Percentiles rank a stretch among this genome's conserved stretches.
phyloP scores from a whole-genome alignment of 2,329 filamentous ascomycete genomes.

The Aureobasidium sp. region DNA sequence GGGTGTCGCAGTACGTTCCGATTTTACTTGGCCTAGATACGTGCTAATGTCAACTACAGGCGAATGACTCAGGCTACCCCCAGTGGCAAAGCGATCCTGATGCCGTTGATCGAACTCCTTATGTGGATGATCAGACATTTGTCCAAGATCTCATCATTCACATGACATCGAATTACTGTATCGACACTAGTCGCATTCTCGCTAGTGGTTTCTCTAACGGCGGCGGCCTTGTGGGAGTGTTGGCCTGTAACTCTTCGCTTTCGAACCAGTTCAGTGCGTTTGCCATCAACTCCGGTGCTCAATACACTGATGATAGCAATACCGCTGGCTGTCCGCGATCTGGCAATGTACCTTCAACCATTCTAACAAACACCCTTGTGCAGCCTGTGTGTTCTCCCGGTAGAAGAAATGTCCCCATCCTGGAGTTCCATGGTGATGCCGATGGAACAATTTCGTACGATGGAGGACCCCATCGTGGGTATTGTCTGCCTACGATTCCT shows the following conservation, averaged over 20 bases:
- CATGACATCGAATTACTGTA: constrained; percentile 32
- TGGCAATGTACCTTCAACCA: constrained; percentile 17
- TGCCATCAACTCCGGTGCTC: constrained; percentile 38
- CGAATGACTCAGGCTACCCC: constrained; percentile 15
- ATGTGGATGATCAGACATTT: constrained; percentile 34
- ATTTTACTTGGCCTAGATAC: no score
- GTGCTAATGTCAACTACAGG: background rate
- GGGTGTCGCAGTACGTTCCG: constrained; percentile 25
- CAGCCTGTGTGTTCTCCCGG: constrained; percentile 17
- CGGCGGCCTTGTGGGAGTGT: constrained; percentile 38
- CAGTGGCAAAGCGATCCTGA: constrained; percentile 37
- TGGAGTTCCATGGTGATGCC: constrained; percentile 35
- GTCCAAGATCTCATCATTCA: constrained; percentile 32
- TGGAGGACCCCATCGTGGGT: constrained; percentile 19
- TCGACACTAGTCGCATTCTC: constrained; percentile 38
- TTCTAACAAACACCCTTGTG: constrained; percentile 18
- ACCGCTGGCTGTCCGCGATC: constrained; percentile 12
- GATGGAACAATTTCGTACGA: constrained; percentile 32
- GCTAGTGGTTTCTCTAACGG: constrained; percentile 46
- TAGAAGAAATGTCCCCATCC: constrained; percentile 26
- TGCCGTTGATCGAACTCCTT: constrained; percentile 24
- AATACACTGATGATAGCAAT: constrained; percentile 27
- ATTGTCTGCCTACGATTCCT: constrained; percentile 2
- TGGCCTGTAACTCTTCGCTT: constrained; percentile 37
- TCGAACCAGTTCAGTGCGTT: constrained; percentile 39